Evolutionary conservation across 2,329 filamentous ascomycete genomes (phyloP), one percentile per base, ranked within the genome.

Genomic region (Macroventuria anomochaeta): DNA sequence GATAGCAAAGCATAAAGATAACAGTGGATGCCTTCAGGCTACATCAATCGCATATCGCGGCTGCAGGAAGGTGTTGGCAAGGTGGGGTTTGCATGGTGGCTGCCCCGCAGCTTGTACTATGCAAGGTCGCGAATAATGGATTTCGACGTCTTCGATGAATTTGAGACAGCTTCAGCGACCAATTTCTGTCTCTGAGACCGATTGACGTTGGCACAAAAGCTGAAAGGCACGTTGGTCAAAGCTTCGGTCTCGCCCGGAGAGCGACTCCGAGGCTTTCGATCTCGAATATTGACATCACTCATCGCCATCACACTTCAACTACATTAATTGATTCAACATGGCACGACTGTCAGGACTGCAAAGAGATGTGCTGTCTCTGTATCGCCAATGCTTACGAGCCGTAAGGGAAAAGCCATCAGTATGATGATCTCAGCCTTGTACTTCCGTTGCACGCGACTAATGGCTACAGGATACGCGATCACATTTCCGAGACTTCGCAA

Each of bases 311-410:
- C 20, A 40, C 20, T 39, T 29, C 26, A 37, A 21, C 6, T n/a
- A 15, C 29, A n/a, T 34, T 23, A 39, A 34, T 40, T 26, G 32
- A 29, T 33, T 36, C 37, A 23, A 7, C 4, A 76, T 76, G 73
- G 64, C 63, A 18, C 83, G 86, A 65, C 80, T 93, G 21, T 96
- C 93, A 7, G 95, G 95, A 29, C 80, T 97, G n/a, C 93, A 97
- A 73, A 88, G 85, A 67, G 91, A 96, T 68, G 93, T 97, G 3
- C 76, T 97, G 44, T 82, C 86, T 28, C 84, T 99, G 12, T 99
- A 97, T 74, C 87, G 93, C 53, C 85, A 86, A 70, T 97, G 93
- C 68, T 79, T 99, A 21, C 85, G 93, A 55, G 90, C 90, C 68
- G 87, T 88, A 54, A 85, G 88, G 55, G 88, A 87, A 68, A 97